Base-by-base conservation (phyloP, 805 yeast genomes). In the Teunomyces gatunensis region DNA sequence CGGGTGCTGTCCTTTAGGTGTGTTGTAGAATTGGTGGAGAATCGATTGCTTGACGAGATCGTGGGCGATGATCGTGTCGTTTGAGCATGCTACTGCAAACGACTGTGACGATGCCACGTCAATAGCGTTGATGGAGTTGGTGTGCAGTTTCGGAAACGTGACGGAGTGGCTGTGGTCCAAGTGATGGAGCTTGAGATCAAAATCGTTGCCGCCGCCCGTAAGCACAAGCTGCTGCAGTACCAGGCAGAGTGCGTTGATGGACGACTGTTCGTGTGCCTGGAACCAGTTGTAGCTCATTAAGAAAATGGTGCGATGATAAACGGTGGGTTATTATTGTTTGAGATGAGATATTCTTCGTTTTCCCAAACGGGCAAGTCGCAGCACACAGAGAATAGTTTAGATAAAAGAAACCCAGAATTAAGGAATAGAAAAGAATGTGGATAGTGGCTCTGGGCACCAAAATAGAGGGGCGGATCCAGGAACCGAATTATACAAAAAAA, bases 151-250 rank as follows among this genome's bases (percentile, higher is more conserved):
- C 11, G 61, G 59, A 17, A 58, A 51, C 5, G 42, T 33, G 17
- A 43, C 33, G 17, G 35, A 9, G 1, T 34, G 41, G 9, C 21
- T 18, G 7, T 35, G 35, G 6, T 30, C 47, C 20, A 50, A 36
- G 45, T 55, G 51, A 41, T 51, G 51, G 21, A 61, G 46, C 34
- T 54, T 53, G 40, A 59, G 47, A 15, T 40, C 40, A 23, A 42
- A 42, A 35, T 58, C 64, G 45, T 52, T 54, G 33, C 63, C 60
- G n/a, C 63, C 62, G 6, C 62, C 61, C 1, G 62, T 54, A 33
- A 60, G 43, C 1, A 55, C 46, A 40, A 56, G 56, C 3, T 44
- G 34, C 34, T 6, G 34, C 42, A 4, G 64, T 52, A 23, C 47
- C 36, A 52, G 33, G 36, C 52, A 45, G 27, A 54, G 39, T 4